These are phyloP conservation scores for Kalanchoe fedtschenkoi DNA, from an alignment of 164 flowering plant genomes.

Conservation along the genomic window DNA sequence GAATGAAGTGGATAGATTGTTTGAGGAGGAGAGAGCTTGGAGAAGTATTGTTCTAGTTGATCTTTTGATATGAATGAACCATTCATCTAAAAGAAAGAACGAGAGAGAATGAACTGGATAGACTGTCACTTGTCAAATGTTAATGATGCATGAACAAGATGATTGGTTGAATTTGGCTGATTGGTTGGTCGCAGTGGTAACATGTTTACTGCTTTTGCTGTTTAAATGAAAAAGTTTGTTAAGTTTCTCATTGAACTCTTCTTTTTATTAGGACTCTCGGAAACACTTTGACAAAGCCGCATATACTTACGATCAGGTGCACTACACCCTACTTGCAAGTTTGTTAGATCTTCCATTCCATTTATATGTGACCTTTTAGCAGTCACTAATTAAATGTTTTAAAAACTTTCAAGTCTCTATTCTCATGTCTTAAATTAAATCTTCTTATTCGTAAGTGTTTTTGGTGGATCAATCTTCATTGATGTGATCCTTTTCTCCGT, in stretches of 20 bases:
- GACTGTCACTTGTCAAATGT: background rate
- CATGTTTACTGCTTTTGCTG: background rate
- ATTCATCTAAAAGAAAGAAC: background rate
- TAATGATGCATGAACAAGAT: background rate
- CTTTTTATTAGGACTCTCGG: constrained; percentile 60
- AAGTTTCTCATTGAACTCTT: background rate
- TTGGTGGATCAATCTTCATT: background rate
- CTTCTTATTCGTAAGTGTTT: background rate
- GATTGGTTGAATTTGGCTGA: background rate
- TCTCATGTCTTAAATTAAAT: background rate
- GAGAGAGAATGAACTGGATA: background rate
- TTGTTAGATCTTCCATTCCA: no score
- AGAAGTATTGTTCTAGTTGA: no score
- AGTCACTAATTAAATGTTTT: background rate
- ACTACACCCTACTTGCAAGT: background rate
- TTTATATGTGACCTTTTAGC: no score
- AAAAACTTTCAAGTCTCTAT: background rate
- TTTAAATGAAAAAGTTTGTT: background rate
- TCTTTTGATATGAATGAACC: no score
- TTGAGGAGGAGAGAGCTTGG: no score
- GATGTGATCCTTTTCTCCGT: background rate
- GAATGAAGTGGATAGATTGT: no score
- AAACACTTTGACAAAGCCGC: constrained; percentile 71
- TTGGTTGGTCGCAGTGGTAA: background rate
- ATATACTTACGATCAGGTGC: constrained; percentile 81